A percentile compares a stretch with the other conserved stretches of the same genome.
phyloP scores from a whole-genome alignment of 805 yeast species.

The Candida boidinii region DNA sequence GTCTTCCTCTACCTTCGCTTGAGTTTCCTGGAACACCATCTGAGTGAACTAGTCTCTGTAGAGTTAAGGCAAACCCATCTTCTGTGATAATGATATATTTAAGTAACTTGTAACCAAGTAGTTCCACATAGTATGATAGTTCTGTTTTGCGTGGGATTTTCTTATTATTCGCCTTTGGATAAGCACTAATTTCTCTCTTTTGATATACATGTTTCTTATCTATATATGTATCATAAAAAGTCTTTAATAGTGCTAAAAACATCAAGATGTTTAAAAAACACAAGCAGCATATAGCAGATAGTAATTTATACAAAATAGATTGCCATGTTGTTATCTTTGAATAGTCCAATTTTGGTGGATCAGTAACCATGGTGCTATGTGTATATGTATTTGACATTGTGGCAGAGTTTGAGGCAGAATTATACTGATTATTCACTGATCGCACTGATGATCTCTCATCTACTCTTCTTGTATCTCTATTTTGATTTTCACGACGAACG shows the following conservation, averaged over 20 bases:
- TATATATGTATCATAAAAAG: conserved; percentile 8
- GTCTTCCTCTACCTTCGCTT: conserved; percentile 27
- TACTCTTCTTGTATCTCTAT: too few relatives aligned
- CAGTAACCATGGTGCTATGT: too few relatives aligned
- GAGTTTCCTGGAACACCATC: conserved; percentile 17
- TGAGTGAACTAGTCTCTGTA: conserved; percentile 57
- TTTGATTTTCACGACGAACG: too few relatives aligned
- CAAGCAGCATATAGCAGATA: conserved; percentile 14
- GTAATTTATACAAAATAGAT: not conserved
- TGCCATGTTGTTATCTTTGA: not conserved
- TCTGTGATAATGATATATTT: conserved; percentile 56
- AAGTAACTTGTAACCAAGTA: conserved; percentile 50
- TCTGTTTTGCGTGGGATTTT: conserved; percentile 21
- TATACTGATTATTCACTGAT: too few relatives aligned
- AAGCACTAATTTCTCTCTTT: conserved; percentile 10
- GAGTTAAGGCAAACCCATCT: conserved; percentile 70
- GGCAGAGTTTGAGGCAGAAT: too few relatives aligned
- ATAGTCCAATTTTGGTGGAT: too few relatives aligned
- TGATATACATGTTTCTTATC: conserved; percentile 4
- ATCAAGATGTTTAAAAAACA: conserved; percentile 17
- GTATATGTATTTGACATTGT: too few relatives aligned
- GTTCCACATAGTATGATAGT: conserved; percentile 57
- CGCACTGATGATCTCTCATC: too few relatives aligned
- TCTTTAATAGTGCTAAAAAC: conserved; percentile 13
- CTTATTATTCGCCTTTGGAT: conserved; percentile 26